Conservation (phyloP, 169 alveolate genomes). For the Plasmodium vinckei region DNA sequence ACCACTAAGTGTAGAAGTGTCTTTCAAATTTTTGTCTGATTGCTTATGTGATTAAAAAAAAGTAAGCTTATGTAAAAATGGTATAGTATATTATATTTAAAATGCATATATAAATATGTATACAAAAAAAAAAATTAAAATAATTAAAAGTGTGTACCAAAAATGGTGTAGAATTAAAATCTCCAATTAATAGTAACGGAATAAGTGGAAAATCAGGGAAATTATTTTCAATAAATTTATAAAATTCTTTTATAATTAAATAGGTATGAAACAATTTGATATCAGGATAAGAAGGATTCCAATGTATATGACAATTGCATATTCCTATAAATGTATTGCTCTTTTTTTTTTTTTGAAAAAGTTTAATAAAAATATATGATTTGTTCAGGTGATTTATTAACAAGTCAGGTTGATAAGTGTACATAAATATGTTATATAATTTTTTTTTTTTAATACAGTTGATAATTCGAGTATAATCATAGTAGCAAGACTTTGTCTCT, state of each 20-base stretch:
- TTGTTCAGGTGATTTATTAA: background rate
- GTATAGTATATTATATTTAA: too few relatives aligned
- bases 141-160: constrained; percentile 6
- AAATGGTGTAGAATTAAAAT: constrained; percentile 53
- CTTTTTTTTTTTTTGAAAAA: background rate
- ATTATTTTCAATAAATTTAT: constrained; percentile 16
- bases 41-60: background rate
- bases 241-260: constrained; percentile 45
- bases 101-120: background rate
- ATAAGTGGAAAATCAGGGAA: constrained; percentile 12
- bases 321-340: constrained; percentile 13
- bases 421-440: background rate
- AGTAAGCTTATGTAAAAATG: background rate
- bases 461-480: constrained; percentile 45
- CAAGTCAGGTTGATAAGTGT: background rate
- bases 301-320: constrained; percentile 50
- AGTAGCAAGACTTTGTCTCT: constrained; percentile 38
- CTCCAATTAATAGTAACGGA: constrained; percentile 59
- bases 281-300: constrained; percentile 68
- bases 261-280: constrained; percentile 32
- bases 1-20: constrained; percentile 17
- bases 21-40: constrained; percentile 2
- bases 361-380: background rate
- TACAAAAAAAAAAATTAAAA: background rate
- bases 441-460: constrained; percentile 3